phyloP scores from a whole-genome alignment of 495 filamentous ascomycete species.

The Wilcoxina mikolae region DNA sequence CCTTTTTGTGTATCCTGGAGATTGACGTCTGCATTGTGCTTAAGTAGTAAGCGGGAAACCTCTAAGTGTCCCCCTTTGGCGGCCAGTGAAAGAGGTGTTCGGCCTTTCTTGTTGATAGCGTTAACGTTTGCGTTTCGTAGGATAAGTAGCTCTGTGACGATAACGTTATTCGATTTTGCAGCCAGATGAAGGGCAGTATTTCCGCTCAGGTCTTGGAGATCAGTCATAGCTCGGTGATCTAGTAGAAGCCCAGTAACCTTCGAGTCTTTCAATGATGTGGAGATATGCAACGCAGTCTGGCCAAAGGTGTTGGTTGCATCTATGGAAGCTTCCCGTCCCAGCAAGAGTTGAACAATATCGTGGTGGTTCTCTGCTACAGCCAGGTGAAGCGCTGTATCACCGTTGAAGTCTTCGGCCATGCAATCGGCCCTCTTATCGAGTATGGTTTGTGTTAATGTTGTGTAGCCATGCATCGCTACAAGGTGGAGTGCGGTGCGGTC shows the following conservation, averaged over 20 bases:
- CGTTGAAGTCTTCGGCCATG: not conserved
- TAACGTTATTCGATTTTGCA: not conserved
- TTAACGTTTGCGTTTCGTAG: not conserved
- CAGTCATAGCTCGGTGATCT: not conserved
- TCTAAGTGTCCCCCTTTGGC: not conserved
- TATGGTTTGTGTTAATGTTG: not conserved
- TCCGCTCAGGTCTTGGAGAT: not conserved
- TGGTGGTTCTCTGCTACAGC: slow-evolving; percentile 4
- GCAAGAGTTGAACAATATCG: not conserved
- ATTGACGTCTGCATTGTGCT: not conserved
- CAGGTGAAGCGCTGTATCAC: slow-evolving; percentile 11
- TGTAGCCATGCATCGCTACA: not conserved
- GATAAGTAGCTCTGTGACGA: not conserved
- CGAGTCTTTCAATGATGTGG: not conserved
- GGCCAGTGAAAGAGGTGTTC: not conserved
- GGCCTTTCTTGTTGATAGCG: not conserved
- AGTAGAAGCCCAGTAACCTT: not conserved
- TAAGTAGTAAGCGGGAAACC: not conserved
- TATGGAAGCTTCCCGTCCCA: not conserved
- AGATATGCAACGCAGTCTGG: not conserved
- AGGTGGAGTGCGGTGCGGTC: not conserved
- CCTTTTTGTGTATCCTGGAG: not conserved
- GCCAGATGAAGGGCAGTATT: not conserved
- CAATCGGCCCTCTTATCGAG: not conserved
- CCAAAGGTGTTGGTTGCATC: not conserved